These are phyloP conservation scores for Jamesozyma spencerorum DNA, from an alignment of 805 yeast species.

Conservation along the genomic window DNA sequence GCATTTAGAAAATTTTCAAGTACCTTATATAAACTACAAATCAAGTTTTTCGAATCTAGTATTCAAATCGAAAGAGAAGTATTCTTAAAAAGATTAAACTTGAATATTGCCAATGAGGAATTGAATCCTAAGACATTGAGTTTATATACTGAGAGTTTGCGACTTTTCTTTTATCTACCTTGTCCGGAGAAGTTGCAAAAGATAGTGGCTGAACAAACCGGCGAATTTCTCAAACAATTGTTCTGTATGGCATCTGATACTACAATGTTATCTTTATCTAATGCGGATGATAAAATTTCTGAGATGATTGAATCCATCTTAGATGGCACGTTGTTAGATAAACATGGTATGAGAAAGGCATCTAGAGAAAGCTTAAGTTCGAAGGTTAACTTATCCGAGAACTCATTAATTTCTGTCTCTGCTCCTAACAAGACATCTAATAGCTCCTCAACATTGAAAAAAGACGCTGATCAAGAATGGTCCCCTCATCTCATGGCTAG, in stretches of 20 bases:
- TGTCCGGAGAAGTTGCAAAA: conserved; percentile 20
- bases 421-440: not conserved
- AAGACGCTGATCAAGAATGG: conserved; percentile 2
- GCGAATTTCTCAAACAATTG: conserved; percentile 28
- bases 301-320: conserved; percentile 21
- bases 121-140: conserved; percentile 20
- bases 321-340: conserved; percentile 18
- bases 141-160: conserved; percentile 32
- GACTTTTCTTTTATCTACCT: conserved; percentile 28
- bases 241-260: conserved; percentile 23
- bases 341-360: conserved; percentile 12
- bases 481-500: conserved; percentile 7
- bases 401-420: conserved; percentile 1
- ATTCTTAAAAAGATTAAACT: conserved; percentile 22
- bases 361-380: conserved; percentile 4
- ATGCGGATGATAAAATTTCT: conserved; percentile 20
- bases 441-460: not conserved
- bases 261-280: conserved; percentile 16
- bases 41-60: conserved; percentile 27
- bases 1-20: conserved; percentile 2
- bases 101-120: conserved; percentile 9
- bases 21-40: conserved; percentile 14
- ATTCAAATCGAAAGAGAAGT: conserved; percentile 26
- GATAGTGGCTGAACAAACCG: conserved; percentile 20
- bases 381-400: conserved; percentile 7